Percentiles rank a stretch among this genome's conserved stretches.
Evolutionary conservation across 2,329 filamentous ascomycete genomes (phyloP).

Genomic region (Phoma sp.): DNA sequence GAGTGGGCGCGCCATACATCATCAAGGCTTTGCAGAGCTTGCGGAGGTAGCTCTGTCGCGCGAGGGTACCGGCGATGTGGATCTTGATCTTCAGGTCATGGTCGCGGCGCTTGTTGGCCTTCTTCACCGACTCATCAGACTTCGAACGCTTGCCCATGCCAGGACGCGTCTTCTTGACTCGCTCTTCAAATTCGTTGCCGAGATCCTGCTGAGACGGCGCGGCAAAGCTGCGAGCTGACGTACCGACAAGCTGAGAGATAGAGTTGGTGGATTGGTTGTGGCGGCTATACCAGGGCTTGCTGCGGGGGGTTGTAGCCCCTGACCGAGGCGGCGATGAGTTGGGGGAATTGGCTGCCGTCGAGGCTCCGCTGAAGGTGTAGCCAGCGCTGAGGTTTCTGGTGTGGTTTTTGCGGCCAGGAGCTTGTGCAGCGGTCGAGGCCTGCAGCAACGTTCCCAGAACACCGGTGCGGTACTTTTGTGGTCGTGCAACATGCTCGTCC

Average conservation of each 20-base stretch:
- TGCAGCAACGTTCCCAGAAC: slow-evolving; percentile 76
- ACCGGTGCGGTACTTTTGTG: slow-evolving; percentile 73
- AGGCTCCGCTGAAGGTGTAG: slow-evolving; percentile 39
- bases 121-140: slow-evolving; percentile 48
- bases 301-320: slow-evolving; percentile 50
- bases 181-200: slow-evolving; percentile 51
- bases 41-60: slow-evolving; percentile 81
- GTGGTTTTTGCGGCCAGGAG: neutral
- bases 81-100: slow-evolving; percentile 65
- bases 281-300: slow-evolving; percentile 47
- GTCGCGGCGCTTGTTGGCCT: slow-evolving; percentile 45
- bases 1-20: slow-evolving; percentile 88
- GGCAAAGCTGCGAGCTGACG: slow-evolving; percentile 51
- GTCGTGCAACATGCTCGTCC: slow-evolving; percentile 70
- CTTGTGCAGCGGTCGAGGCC: slow-evolving; percentile 26
- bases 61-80: slow-evolving; percentile 72
- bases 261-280: slow-evolving; percentile 49
- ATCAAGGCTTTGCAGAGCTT: slow-evolving; percentile 87
- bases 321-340: slow-evolving; percentile 51
- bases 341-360: slow-evolving; percentile 46
- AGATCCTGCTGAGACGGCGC: slow-evolving; percentile 50
- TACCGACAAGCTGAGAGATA: slow-evolving; percentile 53
- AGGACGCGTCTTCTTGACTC: slow-evolving; percentile 48
- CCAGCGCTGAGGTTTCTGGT: slow-evolving; percentile 33
- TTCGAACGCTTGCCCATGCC: slow-evolving; percentile 46